Percentiles rank a stretch among this genome's conserved stretches.
phyloP scores from a whole-genome alignment of 2,329 filamentous ascomycete genomes.

The Apiospora koreana region DNA sequence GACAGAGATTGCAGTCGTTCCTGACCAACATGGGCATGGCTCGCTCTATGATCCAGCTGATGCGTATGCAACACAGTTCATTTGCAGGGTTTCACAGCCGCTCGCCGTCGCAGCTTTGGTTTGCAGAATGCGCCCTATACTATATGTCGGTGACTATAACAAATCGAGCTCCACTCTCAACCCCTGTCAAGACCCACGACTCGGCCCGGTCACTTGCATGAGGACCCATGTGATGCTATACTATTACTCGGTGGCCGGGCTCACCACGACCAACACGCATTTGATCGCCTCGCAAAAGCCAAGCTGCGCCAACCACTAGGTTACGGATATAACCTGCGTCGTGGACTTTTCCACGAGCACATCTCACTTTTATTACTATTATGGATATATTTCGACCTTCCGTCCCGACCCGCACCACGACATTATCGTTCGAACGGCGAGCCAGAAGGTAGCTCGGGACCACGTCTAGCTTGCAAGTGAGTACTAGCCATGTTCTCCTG shows the following conservation, averaged over 20 bases:
- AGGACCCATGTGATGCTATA: constrained; percentile 6
- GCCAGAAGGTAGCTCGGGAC: not conserved
- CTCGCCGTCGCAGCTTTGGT: not conserved
- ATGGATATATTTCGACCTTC: not conserved
- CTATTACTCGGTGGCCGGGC: not conserved
- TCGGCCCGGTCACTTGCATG: constrained; percentile 2
- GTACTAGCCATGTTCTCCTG: not conserved
- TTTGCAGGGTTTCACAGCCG: not conserved
- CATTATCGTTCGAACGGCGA: not conserved
- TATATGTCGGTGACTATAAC: not conserved
- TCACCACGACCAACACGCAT: not conserved
- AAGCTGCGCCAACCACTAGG: not conserved
- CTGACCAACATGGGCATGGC: not conserved
- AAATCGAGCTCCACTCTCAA: not conserved
- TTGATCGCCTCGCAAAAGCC: too few species aligned
- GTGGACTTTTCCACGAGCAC: not conserved
- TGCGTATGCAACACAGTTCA: not conserved
- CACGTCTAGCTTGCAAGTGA: not conserved
- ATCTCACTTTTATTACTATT: not conserved
- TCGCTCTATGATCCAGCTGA: not conserved
- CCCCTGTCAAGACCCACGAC: constrained; percentile 5
- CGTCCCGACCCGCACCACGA: not conserved
- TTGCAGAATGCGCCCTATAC: not conserved
- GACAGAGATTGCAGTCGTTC: not conserved
- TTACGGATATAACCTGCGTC: not conserved